phyloP scores from a whole-genome alignment of 371 early-diverging fungal genomes.

The Rhizoclosmatium hyalinum region DNA sequence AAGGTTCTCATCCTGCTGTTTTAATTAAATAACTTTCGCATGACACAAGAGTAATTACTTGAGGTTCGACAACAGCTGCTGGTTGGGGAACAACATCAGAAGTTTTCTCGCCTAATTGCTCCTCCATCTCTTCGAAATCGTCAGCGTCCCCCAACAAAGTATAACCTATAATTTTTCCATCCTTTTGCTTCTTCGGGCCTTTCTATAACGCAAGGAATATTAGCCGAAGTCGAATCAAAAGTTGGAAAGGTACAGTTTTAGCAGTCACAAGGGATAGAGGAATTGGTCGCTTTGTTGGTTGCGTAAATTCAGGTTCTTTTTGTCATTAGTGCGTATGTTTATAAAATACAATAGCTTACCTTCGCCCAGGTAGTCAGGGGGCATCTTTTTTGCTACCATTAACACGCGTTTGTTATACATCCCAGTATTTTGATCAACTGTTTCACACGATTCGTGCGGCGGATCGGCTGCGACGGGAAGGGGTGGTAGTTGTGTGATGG shows the following conservation, averaged over 20 bases:
- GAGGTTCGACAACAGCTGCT: too few species aligned
- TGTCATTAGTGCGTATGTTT: background rate
- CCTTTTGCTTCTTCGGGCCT: conserved; percentile 34
- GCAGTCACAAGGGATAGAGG: conserved; percentile 37
- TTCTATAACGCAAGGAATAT: background rate
- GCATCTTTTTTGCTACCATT: conserved; percentile 37
- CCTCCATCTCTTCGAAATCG: conserved; percentile 41
- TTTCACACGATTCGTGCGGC: background rate
- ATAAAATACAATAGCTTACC: conserved; percentile 25
- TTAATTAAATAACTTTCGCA: too few species aligned
- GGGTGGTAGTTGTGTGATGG: conserved; percentile 1
- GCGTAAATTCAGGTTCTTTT: conserved; percentile 39
- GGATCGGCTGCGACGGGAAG: conserved; percentile 1
- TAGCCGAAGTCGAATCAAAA: background rate
- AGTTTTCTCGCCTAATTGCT: conserved; percentile 1
- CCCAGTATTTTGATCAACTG: background rate
- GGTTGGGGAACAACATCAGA: background rate
- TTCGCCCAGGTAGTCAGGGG: conserved; percentile 44
- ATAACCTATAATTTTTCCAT: conserved; percentile 33
- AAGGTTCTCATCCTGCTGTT: conserved; percentile 11
- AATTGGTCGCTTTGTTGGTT: conserved; percentile 29
- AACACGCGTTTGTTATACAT: conserved; percentile 1
- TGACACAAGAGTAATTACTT: too few species aligned
- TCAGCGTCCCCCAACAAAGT: conserved; percentile 44
- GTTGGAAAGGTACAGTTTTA: background rate